A percentile compares a stretch with the other conserved stretches of the same genome.
Evolutionary conservation across 495 filamentous ascomycete genomes (phyloP).

Genomic region (Mycothermus thermophilus): DNA sequence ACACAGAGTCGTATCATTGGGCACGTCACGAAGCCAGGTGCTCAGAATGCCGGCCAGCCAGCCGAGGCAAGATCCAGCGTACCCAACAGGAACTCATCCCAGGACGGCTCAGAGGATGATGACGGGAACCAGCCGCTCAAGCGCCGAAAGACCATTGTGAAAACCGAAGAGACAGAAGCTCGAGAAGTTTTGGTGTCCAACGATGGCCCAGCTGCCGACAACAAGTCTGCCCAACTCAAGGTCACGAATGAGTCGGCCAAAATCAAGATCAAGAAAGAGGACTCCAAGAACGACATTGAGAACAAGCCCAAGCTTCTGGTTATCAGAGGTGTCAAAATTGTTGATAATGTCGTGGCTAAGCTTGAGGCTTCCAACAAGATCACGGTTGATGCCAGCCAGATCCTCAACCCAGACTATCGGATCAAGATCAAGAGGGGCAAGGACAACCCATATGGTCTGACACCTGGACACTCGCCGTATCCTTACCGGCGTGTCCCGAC

Average conservation of each 20-base stretch:
- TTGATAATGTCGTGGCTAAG: slow-evolving; percentile 1
- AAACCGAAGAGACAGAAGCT: not conserved
- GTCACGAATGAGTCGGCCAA: not conserved
- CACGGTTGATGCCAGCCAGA: slow-evolving; percentile 3
- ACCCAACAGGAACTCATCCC: too few species aligned
- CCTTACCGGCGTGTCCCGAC: slow-evolving; percentile 57
- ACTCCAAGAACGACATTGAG: too few species aligned
- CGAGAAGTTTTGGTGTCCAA: too few species aligned
- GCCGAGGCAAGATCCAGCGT: too few species aligned
- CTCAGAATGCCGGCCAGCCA: too few species aligned
- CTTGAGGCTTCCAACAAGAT: too few species aligned
- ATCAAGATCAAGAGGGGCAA: slow-evolving; percentile 21
- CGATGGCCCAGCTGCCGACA: not conserved
- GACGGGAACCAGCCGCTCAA: too few species aligned
- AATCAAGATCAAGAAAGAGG: too few species aligned
- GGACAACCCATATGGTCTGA: slow-evolving; percentile 33
- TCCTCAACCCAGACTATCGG: slow-evolving; percentile 14
- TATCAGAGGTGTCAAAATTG: slow-evolving; percentile 7
- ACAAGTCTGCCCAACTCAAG: too few species aligned
- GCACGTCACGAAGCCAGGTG: slow-evolving; percentile 3
- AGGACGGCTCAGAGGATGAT: too few species aligned
- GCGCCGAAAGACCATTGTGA: too few species aligned
- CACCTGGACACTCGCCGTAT: slow-evolving; percentile 47
- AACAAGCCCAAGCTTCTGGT: slow-evolving; percentile 4
- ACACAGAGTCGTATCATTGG: not conserved